Base-by-base conservation (phyloP, 306 rosid species). In the Cucumis cinereus region DNA sequence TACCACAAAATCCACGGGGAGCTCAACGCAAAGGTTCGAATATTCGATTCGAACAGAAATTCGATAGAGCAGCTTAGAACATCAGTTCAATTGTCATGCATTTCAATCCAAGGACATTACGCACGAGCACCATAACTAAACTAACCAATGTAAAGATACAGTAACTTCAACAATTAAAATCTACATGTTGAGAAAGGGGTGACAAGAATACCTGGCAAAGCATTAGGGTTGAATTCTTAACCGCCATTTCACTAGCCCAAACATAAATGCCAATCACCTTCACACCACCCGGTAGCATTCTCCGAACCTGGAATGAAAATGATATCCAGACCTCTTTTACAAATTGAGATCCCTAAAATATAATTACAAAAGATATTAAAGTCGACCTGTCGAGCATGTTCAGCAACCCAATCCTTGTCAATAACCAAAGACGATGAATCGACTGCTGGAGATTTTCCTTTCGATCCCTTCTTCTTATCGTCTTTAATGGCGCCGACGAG, bases 351-450 rank as follows among this genome's bases (percentile, higher is more conserved):
- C 26, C 56, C 66, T 8, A 23, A 24, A 22, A 49, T n/a, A 49
- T 9, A 71, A 71, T 71, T 45, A 13, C 52, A 3, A 45, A 45
- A 12, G 5, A 45, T 45, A 3, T 3, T 45, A 13, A 45, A 45
- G 17, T 45, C 69, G 79, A 93, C 98, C 88, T 91, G 96, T 8
- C 95, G 96, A 15, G 97, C 97, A 62, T 94, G 97, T 85, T 94
- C 99, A 38, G 92, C 88, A 50, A 94, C 90, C 97, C 99, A 90
- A 66, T 85, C 97, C 78, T 77, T 82, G 78, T 94, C 97, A 19
- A 92, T 86, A 58, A 77, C 79, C 52, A 94, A 15, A 7, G 91
- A 90, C 3, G 90, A 86, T 53, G 96, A 82, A 84, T 88, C 89
- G 10, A 82, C 35, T 66, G 84, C 38, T 55, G 73, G 83, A 49